These are phyloP conservation scores for Symmetrospora coprosmae DNA, from an alignment of 768 basidiomycete species.

Conservation along the genomic window DNA sequence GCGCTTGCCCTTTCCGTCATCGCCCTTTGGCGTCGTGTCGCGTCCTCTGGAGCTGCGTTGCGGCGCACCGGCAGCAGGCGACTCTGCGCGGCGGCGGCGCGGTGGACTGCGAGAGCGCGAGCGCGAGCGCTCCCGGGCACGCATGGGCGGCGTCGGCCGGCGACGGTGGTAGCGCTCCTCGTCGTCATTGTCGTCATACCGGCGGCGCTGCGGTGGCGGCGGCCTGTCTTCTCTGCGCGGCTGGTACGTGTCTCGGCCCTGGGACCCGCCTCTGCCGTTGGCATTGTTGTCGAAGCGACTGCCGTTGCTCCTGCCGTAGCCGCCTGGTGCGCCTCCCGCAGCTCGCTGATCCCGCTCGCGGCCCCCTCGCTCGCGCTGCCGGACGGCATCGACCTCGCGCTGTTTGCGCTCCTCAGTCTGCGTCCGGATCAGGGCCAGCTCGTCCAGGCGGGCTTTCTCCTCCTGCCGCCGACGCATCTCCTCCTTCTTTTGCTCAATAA, in stretches of 20 bases:
- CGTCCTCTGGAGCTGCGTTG: neutral
- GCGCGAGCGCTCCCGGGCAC: neutral
- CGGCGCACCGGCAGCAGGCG: neutral
- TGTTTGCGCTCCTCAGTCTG: conserved; percentile 47
- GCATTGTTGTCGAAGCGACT: neutral
- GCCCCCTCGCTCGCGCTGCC: conserved; percentile 29
- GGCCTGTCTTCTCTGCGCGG: neutral
- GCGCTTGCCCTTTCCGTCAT: neutral
- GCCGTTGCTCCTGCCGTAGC: neutral
- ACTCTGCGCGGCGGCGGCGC: neutral
- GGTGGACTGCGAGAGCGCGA: conserved; percentile 15
- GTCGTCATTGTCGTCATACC: neutral
- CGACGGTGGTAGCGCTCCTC: neutral
- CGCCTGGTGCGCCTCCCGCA: neutral
- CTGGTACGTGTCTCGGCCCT: neutral
- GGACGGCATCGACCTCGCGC: conserved; percentile 47
- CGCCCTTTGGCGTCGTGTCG: neutral
- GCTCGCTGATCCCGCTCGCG: neutral
- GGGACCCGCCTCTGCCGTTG: neutral
- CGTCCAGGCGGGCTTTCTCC: conserved; percentile 48
- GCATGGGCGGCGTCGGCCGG: neutral
- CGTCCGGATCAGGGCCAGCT: conserved; percentile 29
- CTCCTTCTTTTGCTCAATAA: conserved; percentile 81
- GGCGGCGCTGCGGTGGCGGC: neutral
- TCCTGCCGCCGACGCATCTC: conserved; percentile 54